These are phyloP conservation scores for Acacia crassicarpa DNA, from an alignment of 306 rosid species.

Conservation along the genomic window DNA sequence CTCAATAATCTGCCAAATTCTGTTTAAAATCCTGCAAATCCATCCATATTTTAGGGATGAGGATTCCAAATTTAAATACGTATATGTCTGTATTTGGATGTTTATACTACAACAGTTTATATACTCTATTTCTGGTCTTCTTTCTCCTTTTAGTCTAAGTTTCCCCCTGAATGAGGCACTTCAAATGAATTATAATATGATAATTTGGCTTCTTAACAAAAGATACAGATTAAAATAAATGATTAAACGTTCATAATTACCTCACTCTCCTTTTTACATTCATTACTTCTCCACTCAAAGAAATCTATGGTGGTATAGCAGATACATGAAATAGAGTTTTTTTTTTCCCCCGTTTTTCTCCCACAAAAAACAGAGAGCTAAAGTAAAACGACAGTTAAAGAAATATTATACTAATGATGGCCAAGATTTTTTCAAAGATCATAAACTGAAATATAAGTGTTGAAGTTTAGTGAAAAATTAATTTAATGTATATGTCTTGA, in stretches of 20 bases:
- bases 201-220: background rate
- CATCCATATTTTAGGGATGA: conserved; percentile 51
- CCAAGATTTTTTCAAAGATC: background rate
- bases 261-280: background rate
- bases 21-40: conserved; percentile 22
- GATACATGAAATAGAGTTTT: background rate
- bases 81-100: background rate
- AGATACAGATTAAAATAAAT: background rate
- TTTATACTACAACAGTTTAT: background rate
- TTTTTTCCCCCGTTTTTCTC: too few relatives aligned
- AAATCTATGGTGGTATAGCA: background rate
- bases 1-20: conserved; percentile 35
- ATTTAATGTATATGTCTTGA: background rate
- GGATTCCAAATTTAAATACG: conserved; percentile 9
- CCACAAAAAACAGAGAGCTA: background rate
- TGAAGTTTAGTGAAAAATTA: background rate
- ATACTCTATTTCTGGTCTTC: background rate
- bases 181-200: background rate
- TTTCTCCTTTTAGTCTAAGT: background rate
- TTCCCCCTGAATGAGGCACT: background rate
- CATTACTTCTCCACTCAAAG: background rate
- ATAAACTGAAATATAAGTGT: background rate
- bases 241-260: background rate
- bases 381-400: background rate
- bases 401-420: background rate